phyloP scores from a whole-genome alignment of 2,329 filamentous ascomycete species.

The Aspergillus terreus region DNA sequence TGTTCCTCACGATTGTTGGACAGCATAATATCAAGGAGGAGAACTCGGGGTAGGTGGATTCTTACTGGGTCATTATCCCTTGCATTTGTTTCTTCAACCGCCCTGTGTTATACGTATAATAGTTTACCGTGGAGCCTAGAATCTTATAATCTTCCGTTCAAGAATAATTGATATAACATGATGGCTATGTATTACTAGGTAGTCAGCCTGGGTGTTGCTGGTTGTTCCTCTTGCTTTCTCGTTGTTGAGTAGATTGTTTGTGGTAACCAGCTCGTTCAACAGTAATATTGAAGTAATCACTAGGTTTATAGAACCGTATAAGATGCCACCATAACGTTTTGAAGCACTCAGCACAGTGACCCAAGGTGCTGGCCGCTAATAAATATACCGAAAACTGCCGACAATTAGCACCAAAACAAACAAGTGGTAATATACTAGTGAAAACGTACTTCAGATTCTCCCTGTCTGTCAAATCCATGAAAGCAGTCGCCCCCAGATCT shows the following conservation, averaged over 20 bases:
- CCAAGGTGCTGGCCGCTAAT: constrained; percentile 1
- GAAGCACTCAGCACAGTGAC: neutral
- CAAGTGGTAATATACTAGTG: neutral
- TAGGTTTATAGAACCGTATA: neutral
- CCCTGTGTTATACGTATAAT: too few species aligned
- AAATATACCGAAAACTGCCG: constrained; percentile 20
- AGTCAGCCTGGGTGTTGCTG: too few species aligned
- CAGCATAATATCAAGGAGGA: constrained; percentile 77
- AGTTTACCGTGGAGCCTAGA: too few species aligned
- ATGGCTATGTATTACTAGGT: too few species aligned
- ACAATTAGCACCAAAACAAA: neutral
- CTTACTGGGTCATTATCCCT: neutral
- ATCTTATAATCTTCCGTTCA: too few species aligned
- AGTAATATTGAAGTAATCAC: too few species aligned
- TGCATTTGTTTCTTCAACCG: neutral
- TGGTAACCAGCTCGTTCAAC: too few species aligned
- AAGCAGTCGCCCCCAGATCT: constrained; percentile 50
- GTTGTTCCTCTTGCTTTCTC: too few species aligned
- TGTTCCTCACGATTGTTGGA: constrained; percentile 81
- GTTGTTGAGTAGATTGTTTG: too few species aligned
- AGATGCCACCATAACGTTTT: neutral
- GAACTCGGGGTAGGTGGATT: constrained; percentile 16
- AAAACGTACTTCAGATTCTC: constrained; percentile 47
- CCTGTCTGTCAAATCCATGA: constrained; percentile 52
- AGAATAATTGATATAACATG: too few species aligned